Base-by-base conservation (phyloP, 306 rosid genomes). In the Dalbergia oliveri region DNA sequence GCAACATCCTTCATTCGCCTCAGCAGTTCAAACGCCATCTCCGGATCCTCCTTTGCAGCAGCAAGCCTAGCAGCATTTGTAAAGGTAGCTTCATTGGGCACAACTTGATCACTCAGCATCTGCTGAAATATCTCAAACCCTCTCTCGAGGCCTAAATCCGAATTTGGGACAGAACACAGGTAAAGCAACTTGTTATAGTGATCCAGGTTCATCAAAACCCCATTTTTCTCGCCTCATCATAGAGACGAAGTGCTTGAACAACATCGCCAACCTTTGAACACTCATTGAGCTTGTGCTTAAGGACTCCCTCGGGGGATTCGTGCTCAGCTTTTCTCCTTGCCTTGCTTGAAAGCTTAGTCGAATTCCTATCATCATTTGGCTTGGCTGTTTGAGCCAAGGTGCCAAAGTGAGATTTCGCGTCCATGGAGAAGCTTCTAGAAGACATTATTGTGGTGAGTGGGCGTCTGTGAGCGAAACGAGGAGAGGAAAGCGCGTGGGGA, bases 51-150 rank as follows among this genome's bases (percentile, higher is more conserved):
- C 78, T 60, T 90, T 10, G 86, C 94, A 56, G 89, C 90, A 2
- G 97, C 92, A 16, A 91, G 83, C 85, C 99, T 91, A 9, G 99
- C 98, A 3, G 88, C 93, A 53, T 85, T 91, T 2, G 99, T 96
- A 65, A 91, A 93, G 0, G 94, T 89, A 5, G 97, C 94, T 76
- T 96, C 98, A 68, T 91, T 96, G 0, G 93, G 94, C 61, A 41
- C 70, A 31, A 96, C 88, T 39, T 76, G 67, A 39, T 93, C 93
- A 19, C 6, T 69, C 67, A 89, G 66, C 98, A 93, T 91, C 72
- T 89, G 90, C 73, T 87, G 86, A 63, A 88, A 89, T 16, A 96
- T 91, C 90, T 91, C 97, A 23, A 91, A 91, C 62, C 99, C 99
- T 77, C 93, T 88, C 7, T 66, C 58, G 3, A 93, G 69, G 35